Evolutionary conservation across 768 basidiomycete genomes (phyloP), one percentile per base, ranked within the genome.

Genomic region (Boletus fagicola): DNA sequence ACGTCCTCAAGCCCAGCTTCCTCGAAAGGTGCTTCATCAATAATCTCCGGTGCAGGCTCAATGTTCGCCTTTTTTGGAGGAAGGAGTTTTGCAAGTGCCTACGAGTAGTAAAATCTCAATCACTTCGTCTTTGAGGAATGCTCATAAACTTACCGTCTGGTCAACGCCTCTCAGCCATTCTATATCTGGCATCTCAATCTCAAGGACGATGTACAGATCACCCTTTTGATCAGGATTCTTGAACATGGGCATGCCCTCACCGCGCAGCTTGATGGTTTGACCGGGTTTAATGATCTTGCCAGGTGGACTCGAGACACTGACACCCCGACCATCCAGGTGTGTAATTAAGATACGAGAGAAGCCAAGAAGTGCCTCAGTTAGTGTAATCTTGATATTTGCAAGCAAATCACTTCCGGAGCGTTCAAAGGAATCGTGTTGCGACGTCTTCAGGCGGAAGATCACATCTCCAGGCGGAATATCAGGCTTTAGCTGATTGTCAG

Each of bases 291-390:
- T 82, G 30, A 94, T 83, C 69, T 87, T 89, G 9, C 87, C 85
- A 1, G 83, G 78, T 5, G 90, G 90, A 62, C 83, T 87, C 0
- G 84, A 75, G 13, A 97, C 83, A 38, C 83, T 84, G 51, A 98
- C 80, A n/a, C 94, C 94, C 15, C 94, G 84, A 11, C 94, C 94
- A 67, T 99, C 96, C 31, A 99, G 79, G 70, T 99, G 96, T 8
- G 87, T 90, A 56, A 99, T 76, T 24, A 97, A 75, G 60, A 98
- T 87, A 28, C 96, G 85, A 47, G 87, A 90, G 76, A 99, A 95
- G n/a, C 96, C 96, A 52, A 97, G 81, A 11, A 98, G 81, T 4
- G 94, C 92, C 74, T 99, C 96, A 11, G 94, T 95, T 30, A 98
- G 78, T 0, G 93, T 95, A 55, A 99, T 87, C 46, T 86, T 85